These are phyloP conservation scores for Thelephora aurantiotincta DNA, from an alignment of 768 basidiomycete genomes.

Conservation along the genomic window DNA sequence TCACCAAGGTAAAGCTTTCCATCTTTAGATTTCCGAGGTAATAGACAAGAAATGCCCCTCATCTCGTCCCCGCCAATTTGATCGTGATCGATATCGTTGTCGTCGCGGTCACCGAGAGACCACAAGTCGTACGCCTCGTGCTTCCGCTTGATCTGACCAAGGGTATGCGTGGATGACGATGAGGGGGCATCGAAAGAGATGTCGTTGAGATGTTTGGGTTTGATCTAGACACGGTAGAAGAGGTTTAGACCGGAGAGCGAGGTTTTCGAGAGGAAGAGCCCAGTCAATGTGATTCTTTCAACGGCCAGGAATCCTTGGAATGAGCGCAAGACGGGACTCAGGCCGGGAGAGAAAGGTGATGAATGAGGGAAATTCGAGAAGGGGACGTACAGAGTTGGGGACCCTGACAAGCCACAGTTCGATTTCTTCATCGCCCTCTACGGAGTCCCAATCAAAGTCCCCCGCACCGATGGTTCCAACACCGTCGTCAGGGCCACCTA, in stretches of 20 bases:
- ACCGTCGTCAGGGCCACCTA: constrained; percentile 30
- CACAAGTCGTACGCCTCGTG: constrained; percentile 48
- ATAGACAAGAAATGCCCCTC: constrained; percentile 40
- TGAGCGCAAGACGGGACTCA: too few relatives aligned
- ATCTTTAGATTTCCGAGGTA: constrained; percentile 47
- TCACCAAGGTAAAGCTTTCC: constrained; percentile 47
- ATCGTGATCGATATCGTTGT: constrained; percentile 15
- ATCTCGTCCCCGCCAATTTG: constrained; percentile 49
- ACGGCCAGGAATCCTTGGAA: too few relatives aligned
- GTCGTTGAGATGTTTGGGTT: constrained; percentile 46
- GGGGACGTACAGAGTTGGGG: constrained; percentile 45
- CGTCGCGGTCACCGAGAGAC: constrained; percentile 33
- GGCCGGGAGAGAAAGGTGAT: background rate
- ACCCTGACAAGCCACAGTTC: constrained; percentile 64
- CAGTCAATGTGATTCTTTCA: background rate
- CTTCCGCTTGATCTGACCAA: constrained; percentile 42
- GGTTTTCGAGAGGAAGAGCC: background rate
- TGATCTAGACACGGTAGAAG: constrained; percentile 28
- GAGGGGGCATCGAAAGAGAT: constrained; percentile 30
- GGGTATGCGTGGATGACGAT: constrained; percentile 23
- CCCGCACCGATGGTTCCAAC: constrained; percentile 8
- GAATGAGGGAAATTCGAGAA: background rate
- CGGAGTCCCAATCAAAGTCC: constrained; percentile 55
- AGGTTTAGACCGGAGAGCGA: background rate
- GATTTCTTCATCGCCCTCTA: constrained; percentile 38